Evolutionary conservation across 1,139 yeast genomes (phyloP).

Genomic region (Kodamaea sp.): DNA sequence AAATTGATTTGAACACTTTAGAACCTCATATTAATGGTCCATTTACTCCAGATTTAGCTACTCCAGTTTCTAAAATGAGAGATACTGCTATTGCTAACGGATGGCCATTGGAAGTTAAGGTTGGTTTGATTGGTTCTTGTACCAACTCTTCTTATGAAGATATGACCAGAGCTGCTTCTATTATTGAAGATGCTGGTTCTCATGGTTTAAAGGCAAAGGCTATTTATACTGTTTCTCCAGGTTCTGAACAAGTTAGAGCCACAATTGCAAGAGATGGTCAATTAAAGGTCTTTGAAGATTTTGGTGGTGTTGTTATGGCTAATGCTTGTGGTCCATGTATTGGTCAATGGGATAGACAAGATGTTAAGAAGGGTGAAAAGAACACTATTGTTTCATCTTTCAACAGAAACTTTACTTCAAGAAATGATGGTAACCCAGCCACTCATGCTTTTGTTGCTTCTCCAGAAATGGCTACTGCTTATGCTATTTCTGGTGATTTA

Average conservation of each 20-base stretch:
- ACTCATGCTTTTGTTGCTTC: conserved; percentile 98
- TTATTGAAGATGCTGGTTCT: conserved; percentile 83
- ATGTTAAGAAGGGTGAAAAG: conserved; percentile 95
- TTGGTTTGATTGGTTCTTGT: conserved; percentile 97
- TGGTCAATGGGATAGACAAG: conserved; percentile 99
- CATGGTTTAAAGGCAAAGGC: conserved; percentile 92
- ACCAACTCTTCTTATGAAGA: conserved; percentile 99
- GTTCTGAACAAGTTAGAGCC: conserved; percentile 98
- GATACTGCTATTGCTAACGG: conserved; percentile 82
- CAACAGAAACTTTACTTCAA: conserved; percentile 98
- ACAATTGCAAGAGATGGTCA: conserved; percentile 98
- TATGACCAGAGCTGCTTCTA: conserved; percentile 96
- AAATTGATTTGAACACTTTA: conserved; percentile 88
- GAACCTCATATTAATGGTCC: conserved; percentile 99
- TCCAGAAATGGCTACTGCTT: conserved; percentile 96
- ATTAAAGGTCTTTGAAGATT: conserved; percentile 81
- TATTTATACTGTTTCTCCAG: conserved; percentile 93
- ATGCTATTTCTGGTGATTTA: conserved; percentile 95
- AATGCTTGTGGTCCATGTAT: conserved; percentile 99
- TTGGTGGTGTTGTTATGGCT: conserved; percentile 94
- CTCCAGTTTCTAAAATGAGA: conserved; percentile 91
- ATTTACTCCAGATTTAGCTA: conserved; percentile 98
- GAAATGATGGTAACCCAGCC: conserved; percentile 98
- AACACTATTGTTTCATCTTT: conserved; percentile 97
- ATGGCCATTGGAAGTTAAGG: conserved; percentile 95